Evolutionary conservation across 306 rosid genomes (phyloP), one percentile per base, ranked within the genome.

Genomic region (Dryas drummondii): DNA sequence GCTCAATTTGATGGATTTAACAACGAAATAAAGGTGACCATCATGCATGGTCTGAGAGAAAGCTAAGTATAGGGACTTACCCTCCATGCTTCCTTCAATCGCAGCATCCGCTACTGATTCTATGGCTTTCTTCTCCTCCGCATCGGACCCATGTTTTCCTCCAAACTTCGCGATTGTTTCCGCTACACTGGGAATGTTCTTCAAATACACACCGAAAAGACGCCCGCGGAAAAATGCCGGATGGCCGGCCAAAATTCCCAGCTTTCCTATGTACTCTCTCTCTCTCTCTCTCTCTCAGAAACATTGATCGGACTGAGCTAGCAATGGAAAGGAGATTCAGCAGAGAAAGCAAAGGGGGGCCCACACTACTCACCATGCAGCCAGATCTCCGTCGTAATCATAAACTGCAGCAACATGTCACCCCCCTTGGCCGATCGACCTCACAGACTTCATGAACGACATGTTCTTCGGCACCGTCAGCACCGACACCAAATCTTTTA

Each of bases 391-490:
- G 7, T 7, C 53, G 75, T 71, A 44, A 9, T 15, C 6, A 8
- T 15, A 51, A 19, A 50, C 73, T 80, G 45, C 80, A 77, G 14
- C 77, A 80, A 27, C 32, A 27, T 27, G 32, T 27, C 32, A 2
- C 32, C 32, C 32, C 32, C n/a, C n/a, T n/a, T n/a, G n/a, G 32
- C 32, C 32, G 5, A 87, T 66, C 19, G 97, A 91, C 86, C 82
- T 91, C 22, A 89, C 92, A 0, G 98, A 93, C 66, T 91, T 89
- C 86, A 91, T 93, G 90, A 91, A 89, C 82, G 96, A 93, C 83
- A 84, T 82, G 97, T 91, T 91, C 53, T 93, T 86, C 0, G 93
- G 97, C 26, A 48, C 84, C 4, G 74, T 45, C 0, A 80, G 72
- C 7, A 4, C 46, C 17, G 72, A 80, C 6, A 75, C 72, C 68